These are phyloP conservation scores for Aureobasidium subglaciale DNA, from an alignment of 2,329 filamentous ascomycete species.

Conservation along the genomic window DNA sequence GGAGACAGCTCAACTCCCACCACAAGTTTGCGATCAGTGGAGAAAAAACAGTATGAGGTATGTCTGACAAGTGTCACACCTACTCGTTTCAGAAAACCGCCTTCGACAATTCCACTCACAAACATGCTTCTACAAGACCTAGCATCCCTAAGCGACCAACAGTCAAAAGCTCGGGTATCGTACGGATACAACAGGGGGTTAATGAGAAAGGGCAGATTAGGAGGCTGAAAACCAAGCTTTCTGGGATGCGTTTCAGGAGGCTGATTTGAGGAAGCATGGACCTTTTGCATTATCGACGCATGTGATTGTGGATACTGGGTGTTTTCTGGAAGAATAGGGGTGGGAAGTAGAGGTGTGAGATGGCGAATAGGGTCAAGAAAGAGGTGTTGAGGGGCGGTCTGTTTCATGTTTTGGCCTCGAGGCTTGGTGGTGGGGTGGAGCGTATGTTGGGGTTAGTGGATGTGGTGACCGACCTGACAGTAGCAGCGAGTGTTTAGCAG, in stretches of 20 bases:
- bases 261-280: background rate
- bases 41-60: background rate
- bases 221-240: slow-evolving; percentile 1
- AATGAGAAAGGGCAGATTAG: background rate
- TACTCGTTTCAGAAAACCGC: background rate
- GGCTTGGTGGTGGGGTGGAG: too few species aligned
- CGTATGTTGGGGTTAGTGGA: background rate
- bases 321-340: background rate
- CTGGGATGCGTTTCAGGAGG: background rate
- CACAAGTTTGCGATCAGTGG: background rate
- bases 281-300: background rate
- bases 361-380: background rate
- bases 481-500: too few species aligned
- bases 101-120: background rate
- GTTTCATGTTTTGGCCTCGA: background rate
- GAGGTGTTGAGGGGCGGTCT: background rate
- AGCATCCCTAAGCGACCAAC: too few species aligned
- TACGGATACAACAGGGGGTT: background rate
- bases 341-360: background rate
- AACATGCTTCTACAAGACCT: background rate
- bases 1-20: background rate
- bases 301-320: slow-evolving; percentile 4
- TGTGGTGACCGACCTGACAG: background rate
- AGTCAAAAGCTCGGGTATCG: background rate
- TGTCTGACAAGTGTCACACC: background rate